Conservation (phyloP, 108 stramenopile species). For the Nitzschia sp. region DNA sequence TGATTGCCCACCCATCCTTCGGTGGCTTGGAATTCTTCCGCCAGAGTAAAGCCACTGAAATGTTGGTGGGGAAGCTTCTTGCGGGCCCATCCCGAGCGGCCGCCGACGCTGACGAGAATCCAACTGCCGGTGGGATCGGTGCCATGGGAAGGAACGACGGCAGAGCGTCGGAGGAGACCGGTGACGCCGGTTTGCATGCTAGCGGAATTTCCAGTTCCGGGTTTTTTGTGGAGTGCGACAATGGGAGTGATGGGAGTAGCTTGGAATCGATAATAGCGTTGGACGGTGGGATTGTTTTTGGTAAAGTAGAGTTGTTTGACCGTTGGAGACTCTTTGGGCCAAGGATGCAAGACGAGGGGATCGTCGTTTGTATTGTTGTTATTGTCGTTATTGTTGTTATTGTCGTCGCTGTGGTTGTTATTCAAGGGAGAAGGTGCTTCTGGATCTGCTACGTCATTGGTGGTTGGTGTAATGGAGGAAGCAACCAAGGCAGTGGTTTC, state of each 20-base stretch:
- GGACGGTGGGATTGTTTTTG: conserved; percentile 64
- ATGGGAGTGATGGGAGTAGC: conserved; percentile 70
- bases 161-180: conserved; percentile 69
- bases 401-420: background rate
- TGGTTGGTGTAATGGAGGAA: background rate
- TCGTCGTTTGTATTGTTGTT: background rate
- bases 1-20: conserved; percentile 91
- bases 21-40: conserved; percentile 51
- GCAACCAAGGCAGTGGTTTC: conserved; percentile 31
- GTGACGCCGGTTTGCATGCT: conserved; percentile 48
- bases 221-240: conserved; percentile 79
- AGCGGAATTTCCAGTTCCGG: conserved; percentile 19
- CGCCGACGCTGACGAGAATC: conserved; percentile 82
- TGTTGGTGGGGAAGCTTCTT: conserved; percentile 39
- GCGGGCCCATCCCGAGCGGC: conserved; percentile 81
- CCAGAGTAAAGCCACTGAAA: conserved; percentile 52
- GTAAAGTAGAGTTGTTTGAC: conserved; percentile 48
- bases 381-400: background rate
- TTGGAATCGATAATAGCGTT: conserved; percentile 87
- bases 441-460: background rate
- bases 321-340: conserved; percentile 26
- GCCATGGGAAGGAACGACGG: conserved; percentile 82
- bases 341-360: conserved; percentile 18
- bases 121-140: conserved; percentile 75
- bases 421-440: background rate